phyloP scores from a whole-genome alignment of 208 protist genomes.

The Acanthamoeba healyi region DNA sequence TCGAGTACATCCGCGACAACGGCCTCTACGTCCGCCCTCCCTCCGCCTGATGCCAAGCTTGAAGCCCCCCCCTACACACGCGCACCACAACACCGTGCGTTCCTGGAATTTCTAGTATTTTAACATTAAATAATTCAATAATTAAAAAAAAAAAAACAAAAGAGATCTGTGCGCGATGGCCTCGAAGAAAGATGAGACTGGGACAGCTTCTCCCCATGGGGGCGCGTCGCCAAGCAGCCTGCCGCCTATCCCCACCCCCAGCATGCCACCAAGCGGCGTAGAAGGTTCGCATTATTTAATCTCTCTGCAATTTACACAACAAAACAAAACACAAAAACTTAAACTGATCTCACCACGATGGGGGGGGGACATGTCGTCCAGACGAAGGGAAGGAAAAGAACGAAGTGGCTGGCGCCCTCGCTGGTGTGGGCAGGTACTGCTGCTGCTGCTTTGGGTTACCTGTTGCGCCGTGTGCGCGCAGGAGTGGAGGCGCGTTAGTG shows the following conservation, averaged over 20 bases:
- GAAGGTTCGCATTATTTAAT: not conserved
- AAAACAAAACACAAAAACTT: too few relatives aligned
- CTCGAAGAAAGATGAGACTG: not conserved
- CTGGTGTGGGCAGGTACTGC: not conserved
- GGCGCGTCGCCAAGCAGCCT: not conserved
- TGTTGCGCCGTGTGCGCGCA: too few relatives aligned
- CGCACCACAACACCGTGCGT: too few relatives aligned
- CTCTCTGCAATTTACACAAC: too few relatives aligned
- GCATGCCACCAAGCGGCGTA: not conserved
- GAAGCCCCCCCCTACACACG: too few relatives aligned
- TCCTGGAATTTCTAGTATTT: too few relatives aligned
- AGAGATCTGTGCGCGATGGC: too few relatives aligned
- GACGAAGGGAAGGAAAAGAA: conserved; percentile 19
- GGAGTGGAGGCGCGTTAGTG: too few relatives aligned
- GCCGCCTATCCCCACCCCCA: not conserved
- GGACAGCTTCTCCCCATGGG: too few relatives aligned
- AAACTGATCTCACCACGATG: too few relatives aligned
- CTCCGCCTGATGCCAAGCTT: not conserved
- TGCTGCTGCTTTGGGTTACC: not conserved
- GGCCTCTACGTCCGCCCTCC: not conserved
- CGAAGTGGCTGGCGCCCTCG: conserved; percentile 27
- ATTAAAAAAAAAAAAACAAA: not conserved
- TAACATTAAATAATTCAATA: too few relatives aligned
- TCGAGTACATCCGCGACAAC: conserved; percentile 61
- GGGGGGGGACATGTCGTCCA: not conserved